phyloP scores from a whole-genome alignment of 371 early-diverging fungal genomes.

The Globomyces sp. region DNA sequence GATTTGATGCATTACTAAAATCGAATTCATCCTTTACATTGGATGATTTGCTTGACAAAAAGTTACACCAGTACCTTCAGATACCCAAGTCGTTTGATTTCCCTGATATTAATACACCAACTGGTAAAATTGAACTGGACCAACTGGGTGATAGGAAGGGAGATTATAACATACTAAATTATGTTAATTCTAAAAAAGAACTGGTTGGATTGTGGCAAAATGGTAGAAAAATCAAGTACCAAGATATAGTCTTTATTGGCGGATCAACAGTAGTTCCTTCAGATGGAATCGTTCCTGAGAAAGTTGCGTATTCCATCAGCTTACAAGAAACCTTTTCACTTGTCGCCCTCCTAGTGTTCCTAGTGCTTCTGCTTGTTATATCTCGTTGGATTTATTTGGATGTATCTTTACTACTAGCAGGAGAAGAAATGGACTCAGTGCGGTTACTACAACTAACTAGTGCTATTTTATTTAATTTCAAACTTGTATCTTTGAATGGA shows the following conservation, averaged over 20 bases:
- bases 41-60: neutral
- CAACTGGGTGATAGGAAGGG: conserved; percentile 1
- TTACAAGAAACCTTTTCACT: too few species aligned
- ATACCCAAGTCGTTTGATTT: conserved; percentile 20
- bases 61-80: conserved; percentile 1
- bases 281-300: neutral
- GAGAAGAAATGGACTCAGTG: too few species aligned
- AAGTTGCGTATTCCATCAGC: neutral
- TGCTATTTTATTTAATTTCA: too few species aligned
- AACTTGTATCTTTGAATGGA: too few species aligned
- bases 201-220: neutral
- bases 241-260: conserved; percentile 1
- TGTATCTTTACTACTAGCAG: too few species aligned
- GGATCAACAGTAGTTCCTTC: conserved; percentile 2
- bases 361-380: too few species aligned
- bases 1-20: conserved; percentile 13
- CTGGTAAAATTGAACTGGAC: conserved; percentile 12
- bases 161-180: conserved; percentile 6
- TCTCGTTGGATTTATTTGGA: too few species aligned
- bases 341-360: too few species aligned
- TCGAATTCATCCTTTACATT: neutral
- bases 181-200: conserved; percentile 1
- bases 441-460: too few species aligned
- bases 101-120: conserved; percentile 15
- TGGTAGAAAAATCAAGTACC: neutral